A percentile compares a stretch with the other conserved stretches of the same genome.
Evolutionary conservation across 768 basidiomycete species (phyloP).

Genomic region (Strobilomyces echinocephalus): DNA sequence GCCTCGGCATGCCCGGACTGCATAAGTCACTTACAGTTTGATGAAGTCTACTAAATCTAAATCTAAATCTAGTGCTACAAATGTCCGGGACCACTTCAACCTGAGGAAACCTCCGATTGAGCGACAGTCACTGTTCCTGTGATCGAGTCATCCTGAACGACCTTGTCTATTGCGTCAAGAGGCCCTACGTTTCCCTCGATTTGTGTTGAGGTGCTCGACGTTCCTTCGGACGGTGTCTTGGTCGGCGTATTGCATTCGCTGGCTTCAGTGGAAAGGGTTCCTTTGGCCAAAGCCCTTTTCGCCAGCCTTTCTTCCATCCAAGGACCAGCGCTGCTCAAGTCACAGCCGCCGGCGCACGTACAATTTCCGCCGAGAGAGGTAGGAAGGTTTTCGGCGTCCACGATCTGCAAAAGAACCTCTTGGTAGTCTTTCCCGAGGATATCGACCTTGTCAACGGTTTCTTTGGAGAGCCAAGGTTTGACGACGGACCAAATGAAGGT

Average conservation of each 20-base stretch:
- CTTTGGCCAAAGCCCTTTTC: conserved; percentile 10
- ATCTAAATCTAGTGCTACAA: not conserved
- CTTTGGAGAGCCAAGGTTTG: conserved; percentile 69
- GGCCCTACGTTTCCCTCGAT: not conserved
- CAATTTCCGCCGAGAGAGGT: conserved; percentile 59
- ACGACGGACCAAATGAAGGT: conserved; percentile 67
- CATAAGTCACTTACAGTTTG: not conserved
- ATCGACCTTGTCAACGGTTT: conserved; percentile 63
- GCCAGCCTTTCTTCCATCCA: conserved; percentile 57
- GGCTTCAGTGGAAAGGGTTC: not conserved
- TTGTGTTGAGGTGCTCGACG: conserved; percentile 2
- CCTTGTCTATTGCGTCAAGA: conserved; percentile 4
- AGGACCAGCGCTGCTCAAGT: conserved; percentile 60
- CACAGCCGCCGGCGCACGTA: conserved; percentile 59
- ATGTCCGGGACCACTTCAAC: not conserved
- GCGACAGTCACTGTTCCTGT: not conserved
- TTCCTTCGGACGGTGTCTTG: not conserved
- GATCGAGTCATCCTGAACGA: not conserved
- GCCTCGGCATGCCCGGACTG: not conserved
- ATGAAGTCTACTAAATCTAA: not conserved
- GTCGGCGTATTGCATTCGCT: conserved; percentile 1
- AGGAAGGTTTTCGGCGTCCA: conserved; percentile 65
- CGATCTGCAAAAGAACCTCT: conserved; percentile 48
- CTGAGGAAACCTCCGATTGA: conserved; percentile 3
- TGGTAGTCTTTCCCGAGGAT: conserved; percentile 61